Conservation (phyloP, 176 grass and related monocot species). For the Zoysia japonica region DNA sequence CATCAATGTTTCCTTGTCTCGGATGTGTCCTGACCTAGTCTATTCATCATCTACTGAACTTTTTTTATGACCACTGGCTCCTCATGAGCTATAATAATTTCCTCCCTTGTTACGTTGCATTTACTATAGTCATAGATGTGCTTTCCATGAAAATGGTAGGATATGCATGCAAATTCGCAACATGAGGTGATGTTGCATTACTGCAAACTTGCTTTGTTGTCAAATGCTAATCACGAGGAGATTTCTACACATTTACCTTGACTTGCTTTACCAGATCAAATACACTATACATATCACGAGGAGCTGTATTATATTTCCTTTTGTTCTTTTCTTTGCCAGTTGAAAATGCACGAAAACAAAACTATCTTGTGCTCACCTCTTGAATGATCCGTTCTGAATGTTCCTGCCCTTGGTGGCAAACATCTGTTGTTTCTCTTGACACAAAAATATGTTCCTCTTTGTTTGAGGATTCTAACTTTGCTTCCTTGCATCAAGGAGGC, state of each 20-base stretch:
- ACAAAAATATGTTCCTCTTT: neutral
- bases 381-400: conserved; percentile 36
- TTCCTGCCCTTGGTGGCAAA: conserved; percentile 17
- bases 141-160: conserved; percentile 7
- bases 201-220: neutral
- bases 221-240: neutral
- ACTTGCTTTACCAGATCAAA: neutral
- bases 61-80: neutral
- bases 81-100: neutral
- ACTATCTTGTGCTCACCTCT: neutral
- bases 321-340: neutral
- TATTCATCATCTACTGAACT: neutral
- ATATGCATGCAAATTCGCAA: neutral
- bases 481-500: neutral
- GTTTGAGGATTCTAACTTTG: neutral
- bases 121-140: neutral
- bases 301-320: neutral
- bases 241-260: conserved; percentile 15
- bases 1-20: conserved; percentile 1
- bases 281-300: conserved; percentile 17
- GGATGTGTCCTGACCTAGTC: neutral
- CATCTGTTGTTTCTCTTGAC: neutral
- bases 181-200: neutral
- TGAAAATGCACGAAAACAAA: conserved; percentile 8
- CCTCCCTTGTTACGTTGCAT: neutral